These are phyloP conservation scores for Trichophyton mentagrophytes DNA, from an alignment of 2,329 filamentous ascomycete genomes.

Conservation along the genomic window DNA sequence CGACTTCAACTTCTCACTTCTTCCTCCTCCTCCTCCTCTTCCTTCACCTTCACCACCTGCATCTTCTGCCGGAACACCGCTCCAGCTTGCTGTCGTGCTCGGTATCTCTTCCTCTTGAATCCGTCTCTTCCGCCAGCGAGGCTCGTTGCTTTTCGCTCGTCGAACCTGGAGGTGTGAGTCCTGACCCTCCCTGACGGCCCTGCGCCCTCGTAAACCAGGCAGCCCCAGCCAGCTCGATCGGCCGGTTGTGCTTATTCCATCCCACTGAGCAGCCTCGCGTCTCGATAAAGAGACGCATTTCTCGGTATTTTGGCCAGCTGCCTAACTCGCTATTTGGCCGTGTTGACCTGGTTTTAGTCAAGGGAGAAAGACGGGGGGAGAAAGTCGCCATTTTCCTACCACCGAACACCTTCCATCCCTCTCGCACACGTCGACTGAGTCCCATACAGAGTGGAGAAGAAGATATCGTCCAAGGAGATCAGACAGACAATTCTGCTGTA, in stretches of 20 bases:
- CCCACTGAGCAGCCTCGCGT: not conserved
- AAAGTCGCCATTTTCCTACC: not conserved
- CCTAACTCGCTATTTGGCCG: not conserved
- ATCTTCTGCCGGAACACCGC: not conserved
- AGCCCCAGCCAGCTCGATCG: not conserved
- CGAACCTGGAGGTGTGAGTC: not conserved
- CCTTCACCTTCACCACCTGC: not conserved
- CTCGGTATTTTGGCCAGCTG: not conserved
- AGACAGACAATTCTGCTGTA: not conserved
- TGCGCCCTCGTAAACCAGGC: not conserved
- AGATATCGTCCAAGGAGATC: not conserved
- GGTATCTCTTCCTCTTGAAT: not conserved
- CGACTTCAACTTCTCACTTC: not conserved
- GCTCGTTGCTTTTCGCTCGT: not conserved
- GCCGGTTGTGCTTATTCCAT: not conserved
- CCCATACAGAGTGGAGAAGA: not conserved
- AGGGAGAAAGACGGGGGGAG: not conserved
- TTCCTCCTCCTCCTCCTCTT: not conserved
- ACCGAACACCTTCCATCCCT: not conserved
- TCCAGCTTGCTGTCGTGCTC: not conserved
- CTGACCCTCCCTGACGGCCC: conserved; percentile 1
- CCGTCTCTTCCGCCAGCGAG: not conserved
- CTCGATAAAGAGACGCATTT: not conserved
- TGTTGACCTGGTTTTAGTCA: not conserved
- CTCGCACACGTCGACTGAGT: not conserved